Evolutionary conservation across 768 basidiomycete species (phyloP).

Genomic region (Pleurotus salmoneostramineus): DNA sequence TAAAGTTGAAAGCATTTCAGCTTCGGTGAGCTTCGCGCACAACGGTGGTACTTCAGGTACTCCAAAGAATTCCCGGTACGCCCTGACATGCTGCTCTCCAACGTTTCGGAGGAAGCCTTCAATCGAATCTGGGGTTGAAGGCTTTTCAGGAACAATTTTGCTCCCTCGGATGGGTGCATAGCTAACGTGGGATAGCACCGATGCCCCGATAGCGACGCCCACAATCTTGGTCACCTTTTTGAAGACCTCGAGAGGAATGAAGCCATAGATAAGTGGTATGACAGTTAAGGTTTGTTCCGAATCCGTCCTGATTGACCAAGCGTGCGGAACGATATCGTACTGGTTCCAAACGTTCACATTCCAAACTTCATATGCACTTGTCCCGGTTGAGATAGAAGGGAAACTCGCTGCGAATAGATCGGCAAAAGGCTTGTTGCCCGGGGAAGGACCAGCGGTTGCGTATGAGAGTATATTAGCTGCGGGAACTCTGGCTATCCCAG

Average conservation of each 20-base stretch:
- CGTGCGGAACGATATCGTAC: not conserved
- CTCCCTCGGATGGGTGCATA: not conserved
- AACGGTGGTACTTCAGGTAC: not conserved
- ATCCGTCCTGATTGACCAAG: not conserved
- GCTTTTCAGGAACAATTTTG: not conserved
- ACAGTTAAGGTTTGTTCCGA: not conserved
- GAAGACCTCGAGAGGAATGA: not conserved
- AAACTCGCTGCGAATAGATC: not conserved
- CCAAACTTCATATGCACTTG: not conserved
- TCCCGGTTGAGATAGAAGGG: not conserved
- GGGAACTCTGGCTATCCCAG: not conserved
- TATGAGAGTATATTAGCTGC: not conserved
- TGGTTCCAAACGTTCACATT: not conserved
- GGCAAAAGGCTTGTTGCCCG: not conserved
- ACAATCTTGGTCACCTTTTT: not conserved
- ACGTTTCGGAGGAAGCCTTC: not conserved
- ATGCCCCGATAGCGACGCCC: not conserved
- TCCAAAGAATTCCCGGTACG: not conserved
- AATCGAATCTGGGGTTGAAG: not conserved
- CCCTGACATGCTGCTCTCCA: not conserved
- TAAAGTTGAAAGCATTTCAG: too few species aligned
- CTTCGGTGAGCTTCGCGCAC: not conserved
- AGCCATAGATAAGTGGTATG: not conserved
- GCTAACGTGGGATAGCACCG: not conserved
- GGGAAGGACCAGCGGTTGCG: not conserved